Percentiles rank a stretch among this genome's conserved stretches.
Evolutionary conservation across 2,329 filamentous ascomycete species (phyloP).

Genomic region (Exophiala mesophila): DNA sequence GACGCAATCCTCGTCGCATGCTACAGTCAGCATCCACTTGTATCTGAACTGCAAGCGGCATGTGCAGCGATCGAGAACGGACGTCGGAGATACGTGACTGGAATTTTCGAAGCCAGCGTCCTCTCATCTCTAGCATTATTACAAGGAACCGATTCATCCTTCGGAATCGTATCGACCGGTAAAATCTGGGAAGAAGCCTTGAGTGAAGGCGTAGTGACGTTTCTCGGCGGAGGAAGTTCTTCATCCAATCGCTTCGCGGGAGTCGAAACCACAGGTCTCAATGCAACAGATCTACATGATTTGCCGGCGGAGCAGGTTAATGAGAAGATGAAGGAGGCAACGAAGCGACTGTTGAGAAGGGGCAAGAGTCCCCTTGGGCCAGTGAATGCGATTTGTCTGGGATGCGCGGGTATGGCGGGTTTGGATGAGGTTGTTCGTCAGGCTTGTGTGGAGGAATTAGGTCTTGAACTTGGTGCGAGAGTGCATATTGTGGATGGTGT

Average conservation of each 20-base stretch:
- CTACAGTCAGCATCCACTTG: conserved; percentile 78
- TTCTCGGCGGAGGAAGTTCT: conserved; percentile 48
- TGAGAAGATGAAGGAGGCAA: conserved; percentile 63
- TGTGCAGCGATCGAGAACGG: conserved; percentile 28
- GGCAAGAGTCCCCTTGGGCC: conserved; percentile 32
- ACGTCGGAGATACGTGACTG: conserved; percentile 56
- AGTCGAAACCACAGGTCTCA: conserved; percentile 75
- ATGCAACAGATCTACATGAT: conserved; percentile 72
- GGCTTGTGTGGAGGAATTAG: conserved; percentile 61
- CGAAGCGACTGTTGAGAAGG: conserved; percentile 55
- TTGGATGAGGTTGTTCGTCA: conserved; percentile 70
- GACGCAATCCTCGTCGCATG: conserved; percentile 84
- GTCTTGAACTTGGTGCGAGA: conserved; percentile 51
- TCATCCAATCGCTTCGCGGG: conserved; percentile 59
- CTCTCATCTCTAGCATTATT: conserved; percentile 56
- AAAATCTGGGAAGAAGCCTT: conserved; percentile 76
- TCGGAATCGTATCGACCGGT: conserved; percentile 87
- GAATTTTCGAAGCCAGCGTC: conserved; percentile 85
- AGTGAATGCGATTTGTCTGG: conserved; percentile 70
- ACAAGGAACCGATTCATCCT: conserved; percentile 41
- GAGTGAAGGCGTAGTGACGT: conserved; percentile 56
- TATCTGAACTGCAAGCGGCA: conserved; percentile 53
- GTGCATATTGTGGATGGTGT: conserved; percentile 77
- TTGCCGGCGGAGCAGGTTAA: conserved; percentile 60
- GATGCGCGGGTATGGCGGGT: conserved; percentile 87